These are phyloP conservation scores for Cymbidium sinense DNA, from an alignment of 106 monocot species.

Conservation along the genomic window DNA sequence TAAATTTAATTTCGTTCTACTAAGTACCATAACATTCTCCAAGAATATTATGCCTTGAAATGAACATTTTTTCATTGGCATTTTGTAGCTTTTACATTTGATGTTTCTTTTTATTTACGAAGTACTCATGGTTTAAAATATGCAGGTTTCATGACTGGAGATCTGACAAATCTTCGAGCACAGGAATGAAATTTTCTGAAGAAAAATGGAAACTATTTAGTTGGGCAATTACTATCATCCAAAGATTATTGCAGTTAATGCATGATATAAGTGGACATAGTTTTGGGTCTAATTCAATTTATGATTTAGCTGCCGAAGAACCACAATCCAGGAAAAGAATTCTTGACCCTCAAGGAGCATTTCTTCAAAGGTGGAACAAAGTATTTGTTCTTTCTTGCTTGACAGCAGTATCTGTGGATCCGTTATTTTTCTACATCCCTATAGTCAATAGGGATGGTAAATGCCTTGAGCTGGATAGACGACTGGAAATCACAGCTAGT, in stretches of 20 bases:
- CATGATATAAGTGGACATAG: slow-evolving; percentile 15
- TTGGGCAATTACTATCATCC: slow-evolving; percentile 6
- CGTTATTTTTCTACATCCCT: slow-evolving; percentile 89
- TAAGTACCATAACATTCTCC: no score
- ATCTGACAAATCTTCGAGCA: slow-evolving; percentile 21
- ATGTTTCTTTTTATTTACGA: no score
- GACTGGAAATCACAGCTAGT: slow-evolving; percentile 66
- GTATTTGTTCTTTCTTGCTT: slow-evolving; percentile 83
- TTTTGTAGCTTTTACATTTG: no score
- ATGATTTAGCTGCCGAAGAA: slow-evolving; percentile 23
- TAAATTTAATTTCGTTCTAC: no score
- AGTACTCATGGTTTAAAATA: background rate
- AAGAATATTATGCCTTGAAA: no score
- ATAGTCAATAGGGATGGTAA: slow-evolving; percentile 27
- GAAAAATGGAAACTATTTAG: slow-evolving; percentile 4
- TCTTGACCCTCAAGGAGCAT: slow-evolving; percentile 89
- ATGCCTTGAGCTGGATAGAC: slow-evolving; percentile 62
- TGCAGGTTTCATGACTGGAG: slow-evolving; percentile 40
- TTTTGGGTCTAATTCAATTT: slow-evolving; percentile 14
- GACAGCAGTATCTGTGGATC: slow-evolving; percentile 73
- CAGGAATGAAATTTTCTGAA: slow-evolving; percentile 14
- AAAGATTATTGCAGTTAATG: slow-evolving; percentile 15
- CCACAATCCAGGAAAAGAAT: slow-evolving; percentile 34
- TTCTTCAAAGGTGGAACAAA: slow-evolving; percentile 91
- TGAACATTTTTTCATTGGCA: no score